phyloP scores from a whole-genome alignment of 805 yeast genomes.

The Blastobotrys peoriensis region DNA sequence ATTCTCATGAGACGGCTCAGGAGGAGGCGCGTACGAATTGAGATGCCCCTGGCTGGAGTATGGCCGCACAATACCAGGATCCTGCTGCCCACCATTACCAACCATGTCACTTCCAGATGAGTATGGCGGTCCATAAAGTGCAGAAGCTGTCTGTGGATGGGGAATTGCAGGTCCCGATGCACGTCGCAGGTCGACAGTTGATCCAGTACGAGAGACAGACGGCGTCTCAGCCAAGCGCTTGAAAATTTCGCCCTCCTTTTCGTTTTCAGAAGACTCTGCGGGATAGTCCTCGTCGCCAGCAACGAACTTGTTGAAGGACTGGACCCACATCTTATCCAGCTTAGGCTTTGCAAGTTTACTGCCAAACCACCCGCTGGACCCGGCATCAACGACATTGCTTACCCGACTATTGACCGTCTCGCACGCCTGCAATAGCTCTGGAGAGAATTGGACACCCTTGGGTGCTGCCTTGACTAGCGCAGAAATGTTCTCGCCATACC shows the following conservation, averaged over 20 bases:
- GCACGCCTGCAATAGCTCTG: slow-evolving; percentile 37
- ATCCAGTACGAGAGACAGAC: neutral
- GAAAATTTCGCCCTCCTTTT: slow-evolving; percentile 23
- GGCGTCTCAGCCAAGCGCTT: slow-evolving; percentile 25
- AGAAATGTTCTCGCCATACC: slow-evolving; percentile 50
- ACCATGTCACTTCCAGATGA: neutral
- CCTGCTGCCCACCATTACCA: neutral
- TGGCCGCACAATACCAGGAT: neutral
- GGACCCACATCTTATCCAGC: slow-evolving; percentile 84
- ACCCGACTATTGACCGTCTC: slow-evolving; percentile 39
- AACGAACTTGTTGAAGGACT: slow-evolving; percentile 69
- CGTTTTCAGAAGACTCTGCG: slow-evolving; percentile 6
- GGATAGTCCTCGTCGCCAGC: slow-evolving; percentile 65
- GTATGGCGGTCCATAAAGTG: neutral
- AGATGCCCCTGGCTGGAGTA: neutral
- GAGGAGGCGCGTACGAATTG: neutral
- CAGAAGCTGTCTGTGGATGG: neutral
- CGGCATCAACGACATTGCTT: slow-evolving; percentile 20
- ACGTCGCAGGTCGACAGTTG: neutral
- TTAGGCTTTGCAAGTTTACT: slow-evolving; percentile 37
- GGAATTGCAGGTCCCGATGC: neutral
- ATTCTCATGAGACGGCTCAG: neutral
- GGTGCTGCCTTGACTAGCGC: slow-evolving; percentile 31
- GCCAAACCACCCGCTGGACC: slow-evolving; percentile 65
- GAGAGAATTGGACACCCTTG: slow-evolving; percentile 18